Base-by-base conservation (phyloP, 176 grass and related monocot species). In the Tillandsia fasciculata region DNA sequence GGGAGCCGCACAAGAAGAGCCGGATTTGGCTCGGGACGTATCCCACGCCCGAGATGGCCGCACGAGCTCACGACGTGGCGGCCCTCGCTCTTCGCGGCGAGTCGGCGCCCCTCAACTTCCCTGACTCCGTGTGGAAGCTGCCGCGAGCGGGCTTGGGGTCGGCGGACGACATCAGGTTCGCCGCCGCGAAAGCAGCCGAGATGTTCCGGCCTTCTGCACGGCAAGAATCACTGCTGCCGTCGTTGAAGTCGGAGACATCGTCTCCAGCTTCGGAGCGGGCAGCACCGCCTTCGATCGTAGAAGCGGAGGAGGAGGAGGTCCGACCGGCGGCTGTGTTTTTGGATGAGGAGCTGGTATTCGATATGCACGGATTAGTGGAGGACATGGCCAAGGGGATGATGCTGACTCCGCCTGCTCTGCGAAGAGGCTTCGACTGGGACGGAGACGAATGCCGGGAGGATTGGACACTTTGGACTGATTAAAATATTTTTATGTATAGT, bases 361-460 rank as follows among this genome's bases (percentile, higher is more conserved):
- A 76, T 59, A 82, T 82, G 79, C 67, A 72, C 3, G 67, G 58
- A 14, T 51, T 82, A 33, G 70, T 82, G 14, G 29, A 82, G 27
- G 80, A 82, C 73, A 82, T 83, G 81, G 81, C 81, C 9, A 73
- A 68, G 49, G 80, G 74, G 48, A 72, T 83, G 81, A 17, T 83
- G 47, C 47, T 83, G 7, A 73, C 81, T 23, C 81, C 81, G 52
- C 81, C 81, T 20, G 52, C 64, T 6, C 68, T 68, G 69, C 9
- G 51, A 2, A 42, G 14, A 9, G 64, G 27, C 2, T 24, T n/a
- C 10, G 64, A 66, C 15, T 9, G 28, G 28, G 64, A 66, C 47
- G 28, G 2, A 13, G 64, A 27, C 11, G 64, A 66, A 1, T 17
- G 10, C 6, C 3, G 8, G 2, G 28, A 14, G 9, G 64, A 66